These are phyloP conservation scores for Aphanocladium album DNA, from an alignment of 2,329 filamentous ascomycete genomes.

Conservation along the genomic window DNA sequence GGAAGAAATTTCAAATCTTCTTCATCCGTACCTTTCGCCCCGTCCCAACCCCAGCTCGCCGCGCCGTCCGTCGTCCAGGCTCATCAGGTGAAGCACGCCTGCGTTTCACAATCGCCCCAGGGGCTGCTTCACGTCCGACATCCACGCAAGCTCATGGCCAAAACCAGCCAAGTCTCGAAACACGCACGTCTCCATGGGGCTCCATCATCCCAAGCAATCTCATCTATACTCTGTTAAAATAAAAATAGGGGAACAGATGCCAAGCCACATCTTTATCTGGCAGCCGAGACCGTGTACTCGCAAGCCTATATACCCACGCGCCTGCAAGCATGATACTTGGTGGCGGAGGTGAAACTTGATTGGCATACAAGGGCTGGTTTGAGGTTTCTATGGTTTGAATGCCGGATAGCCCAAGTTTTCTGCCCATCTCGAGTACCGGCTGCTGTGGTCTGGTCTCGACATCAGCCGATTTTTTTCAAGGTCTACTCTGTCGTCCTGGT, in stretches of 20 bases:
- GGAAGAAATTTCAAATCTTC: not conserved
- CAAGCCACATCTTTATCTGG: not conserved
- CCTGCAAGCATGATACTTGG: not conserved
- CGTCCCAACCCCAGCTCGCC: not conserved
- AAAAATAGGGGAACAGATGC: not conserved
- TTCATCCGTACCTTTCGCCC: not conserved
- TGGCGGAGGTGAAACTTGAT: slow-evolving; percentile 3
- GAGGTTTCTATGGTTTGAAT: not conserved
- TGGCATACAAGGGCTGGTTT: slow-evolving; percentile 1
- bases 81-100: slow-evolving; percentile 19
- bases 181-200: not conserved
- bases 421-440: not conserved
- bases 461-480: not conserved
- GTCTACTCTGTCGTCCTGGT: not conserved
- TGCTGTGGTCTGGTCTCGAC: not conserved
- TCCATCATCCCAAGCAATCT: not conserved
- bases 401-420: too few species aligned
- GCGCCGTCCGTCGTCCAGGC: not conserved
- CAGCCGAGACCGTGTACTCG: not conserved
- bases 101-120: slow-evolving; percentile 15
- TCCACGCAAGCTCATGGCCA: not conserved
- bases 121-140: not conserved
- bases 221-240: not conserved
- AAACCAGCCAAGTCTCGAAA: not conserved
- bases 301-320: not conserved